These are phyloP conservation scores for Chenopodium quinoa DNA, from an alignment of 148 eudicot genomes.

Conservation along the genomic window DNA sequence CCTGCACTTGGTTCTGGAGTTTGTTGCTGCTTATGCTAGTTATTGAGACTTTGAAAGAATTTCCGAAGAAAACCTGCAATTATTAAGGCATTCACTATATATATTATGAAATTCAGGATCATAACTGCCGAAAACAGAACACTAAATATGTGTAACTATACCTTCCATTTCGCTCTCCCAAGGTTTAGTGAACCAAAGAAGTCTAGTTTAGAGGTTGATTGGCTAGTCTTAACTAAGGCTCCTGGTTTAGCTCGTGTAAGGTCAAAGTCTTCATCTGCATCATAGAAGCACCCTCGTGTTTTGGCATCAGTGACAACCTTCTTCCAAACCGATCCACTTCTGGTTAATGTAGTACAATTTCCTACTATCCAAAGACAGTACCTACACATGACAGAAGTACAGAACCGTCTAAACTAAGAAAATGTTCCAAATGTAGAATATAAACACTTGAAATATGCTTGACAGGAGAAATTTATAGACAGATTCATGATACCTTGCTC, in stretches of 20 bases:
- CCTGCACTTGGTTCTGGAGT: slow-evolving; percentile 24
- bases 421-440: neutral
- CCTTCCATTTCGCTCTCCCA: slow-evolving; percentile 49
- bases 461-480: slow-evolving; percentile 29
- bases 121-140: neutral
- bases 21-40: slow-evolving; percentile 4
- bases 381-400: slow-evolving; percentile 8
- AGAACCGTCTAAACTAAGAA: neutral
- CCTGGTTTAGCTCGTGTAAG: slow-evolving; percentile 2
- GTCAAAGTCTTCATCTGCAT: slow-evolving; percentile 23
- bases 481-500: slow-evolving; percentile 82
- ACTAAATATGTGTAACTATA: slow-evolving; percentile 1
- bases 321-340: slow-evolving; percentile 39
- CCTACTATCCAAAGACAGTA: slow-evolving; percentile 60
- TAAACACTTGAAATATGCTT: neutral
- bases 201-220: neutral
- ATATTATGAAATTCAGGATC: neutral
- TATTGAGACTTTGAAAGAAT: slow-evolving; percentile 33
- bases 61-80: slow-evolving; percentile 37
- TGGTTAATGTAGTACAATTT: slow-evolving; percentile 34
- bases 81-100: neutral
- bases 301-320: slow-evolving; percentile 37
- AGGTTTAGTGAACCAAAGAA: slow-evolving; percentile 27
- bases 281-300: slow-evolving; percentile 31
- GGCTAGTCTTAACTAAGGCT: neutral